These are phyloP conservation scores for Acanthamoeba culbertsoni DNA, from an alignment of 208 protist species.

Conservation along the genomic window DNA sequence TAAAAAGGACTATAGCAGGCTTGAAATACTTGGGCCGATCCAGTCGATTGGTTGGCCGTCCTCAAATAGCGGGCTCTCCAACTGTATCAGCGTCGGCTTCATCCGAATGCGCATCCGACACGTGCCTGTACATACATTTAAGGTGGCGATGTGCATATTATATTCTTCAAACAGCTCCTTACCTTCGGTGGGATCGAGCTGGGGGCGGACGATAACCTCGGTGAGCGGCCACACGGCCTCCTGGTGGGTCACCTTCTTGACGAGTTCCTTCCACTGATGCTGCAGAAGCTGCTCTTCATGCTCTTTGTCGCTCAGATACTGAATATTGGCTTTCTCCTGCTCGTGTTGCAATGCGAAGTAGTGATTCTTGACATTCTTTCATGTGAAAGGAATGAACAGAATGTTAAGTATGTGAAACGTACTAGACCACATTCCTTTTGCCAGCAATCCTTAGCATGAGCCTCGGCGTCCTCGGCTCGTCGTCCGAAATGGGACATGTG, in stretches of 20 bases:
- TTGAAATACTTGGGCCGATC: neutral
- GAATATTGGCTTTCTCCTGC: constrained; percentile 1
- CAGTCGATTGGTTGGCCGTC: neutral
- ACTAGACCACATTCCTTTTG: neutral
- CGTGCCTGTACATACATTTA: neutral
- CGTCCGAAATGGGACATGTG: neutral
- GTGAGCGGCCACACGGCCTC: neutral
- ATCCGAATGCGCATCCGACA: neutral
- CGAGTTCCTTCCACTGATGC: constrained; percentile 41
- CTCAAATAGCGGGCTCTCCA: neutral
- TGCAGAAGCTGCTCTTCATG: neutral
- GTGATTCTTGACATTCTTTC: neutral
- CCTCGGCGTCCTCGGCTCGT: neutral
- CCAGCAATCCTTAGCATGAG: neutral
- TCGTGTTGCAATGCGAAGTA: constrained; percentile 35
- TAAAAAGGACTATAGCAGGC: too few relatives aligned
- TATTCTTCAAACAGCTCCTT: neutral
- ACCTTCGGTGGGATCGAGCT: constrained; percentile 38
- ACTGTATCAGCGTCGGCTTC: neutral
- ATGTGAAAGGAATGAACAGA: too few relatives aligned
- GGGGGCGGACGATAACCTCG: neutral
- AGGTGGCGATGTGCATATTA: neutral
- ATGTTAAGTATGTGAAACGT: neutral
- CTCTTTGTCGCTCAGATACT: constrained; percentile 1
- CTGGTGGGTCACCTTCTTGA: constrained; percentile 47